A percentile compares a stretch with the other conserved stretches of the same genome.
Evolutionary conservation across 495 filamentous ascomycete species (phyloP).

Genomic region (Penicillium salamii): DNA sequence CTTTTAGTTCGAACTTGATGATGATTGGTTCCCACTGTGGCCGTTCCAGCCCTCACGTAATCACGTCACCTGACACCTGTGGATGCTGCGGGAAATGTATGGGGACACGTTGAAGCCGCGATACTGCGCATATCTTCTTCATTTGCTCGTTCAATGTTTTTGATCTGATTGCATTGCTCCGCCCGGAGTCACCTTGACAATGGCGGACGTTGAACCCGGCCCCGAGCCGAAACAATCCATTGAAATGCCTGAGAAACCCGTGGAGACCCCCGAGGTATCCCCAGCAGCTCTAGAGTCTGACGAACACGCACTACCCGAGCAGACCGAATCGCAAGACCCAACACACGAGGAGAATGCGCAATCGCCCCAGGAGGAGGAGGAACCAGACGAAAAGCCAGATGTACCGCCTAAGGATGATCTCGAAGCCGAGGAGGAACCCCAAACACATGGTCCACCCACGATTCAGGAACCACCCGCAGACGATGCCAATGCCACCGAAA

Average conservation of each 20-base stretch:
- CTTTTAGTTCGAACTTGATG: too few relatives aligned
- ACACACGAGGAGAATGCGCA: constrained; percentile 22
- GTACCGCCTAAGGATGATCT: constrained; percentile 24
- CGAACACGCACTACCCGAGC: constrained; percentile 31
- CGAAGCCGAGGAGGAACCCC: constrained; percentile 6
- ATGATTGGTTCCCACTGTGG: too few relatives aligned
- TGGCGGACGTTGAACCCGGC: constrained; percentile 47
- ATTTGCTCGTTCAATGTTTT: constrained; percentile 33
- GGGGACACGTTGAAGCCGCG: too few relatives aligned
- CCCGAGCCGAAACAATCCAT: constrained; percentile 30
- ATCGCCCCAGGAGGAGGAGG: not conserved
- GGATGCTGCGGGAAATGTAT: too few relatives aligned
- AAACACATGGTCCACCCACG: constrained; percentile 17
- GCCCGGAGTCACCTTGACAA: constrained; percentile 39
- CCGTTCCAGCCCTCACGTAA: too few relatives aligned
- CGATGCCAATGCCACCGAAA: constrained; percentile 31
- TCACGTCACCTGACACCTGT: constrained; percentile 13
- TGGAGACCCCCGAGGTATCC: constrained; percentile 32
- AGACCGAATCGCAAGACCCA: constrained; percentile 29
- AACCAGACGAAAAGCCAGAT: constrained; percentile 19
- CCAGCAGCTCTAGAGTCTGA: constrained; percentile 26
- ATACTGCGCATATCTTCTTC: too few relatives aligned
- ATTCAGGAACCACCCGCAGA: constrained; percentile 26
- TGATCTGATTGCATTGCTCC: constrained; percentile 28
- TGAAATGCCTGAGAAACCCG: constrained; percentile 30